Conservation (phyloP, 2,329 filamentous ascomycete genomes). For the Fusarium protoensiforme region DNA sequence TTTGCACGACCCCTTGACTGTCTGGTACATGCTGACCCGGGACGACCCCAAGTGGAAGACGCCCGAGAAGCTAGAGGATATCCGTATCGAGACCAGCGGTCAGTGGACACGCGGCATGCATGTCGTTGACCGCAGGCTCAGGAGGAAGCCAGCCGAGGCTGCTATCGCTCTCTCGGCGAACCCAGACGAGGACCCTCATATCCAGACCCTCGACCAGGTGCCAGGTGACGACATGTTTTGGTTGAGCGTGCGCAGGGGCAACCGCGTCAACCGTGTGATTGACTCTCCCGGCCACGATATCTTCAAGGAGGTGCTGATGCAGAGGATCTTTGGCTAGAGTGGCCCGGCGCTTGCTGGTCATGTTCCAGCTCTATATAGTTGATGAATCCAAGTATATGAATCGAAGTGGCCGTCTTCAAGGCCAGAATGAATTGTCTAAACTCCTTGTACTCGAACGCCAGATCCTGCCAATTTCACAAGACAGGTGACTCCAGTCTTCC, state of each 20-base stretch:
- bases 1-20: slow-evolving; percentile 81
- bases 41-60: slow-evolving; percentile 68
- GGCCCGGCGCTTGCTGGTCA: not conserved
- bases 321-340: slow-evolving; percentile 68
- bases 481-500: slow-evolving; percentile 16
- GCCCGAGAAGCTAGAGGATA: slow-evolving; percentile 75
- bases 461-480: slow-evolving; percentile 28
- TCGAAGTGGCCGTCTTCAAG: slow-evolving; percentile 26
- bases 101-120: slow-evolving; percentile 97
- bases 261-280: slow-evolving; percentile 81
- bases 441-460: slow-evolving; percentile 44
- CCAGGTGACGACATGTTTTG: slow-evolving; percentile 80
- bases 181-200: slow-evolving; percentile 52
- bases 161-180: slow-evolving; percentile 54
- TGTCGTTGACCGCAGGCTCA: slow-evolving; percentile 78
- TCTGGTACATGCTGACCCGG: slow-evolving; percentile 80
- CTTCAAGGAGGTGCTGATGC: slow-evolving; percentile 75
- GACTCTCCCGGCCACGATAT: slow-evolving; percentile 73
- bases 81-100: slow-evolving; percentile 87
- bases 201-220: slow-evolving; percentile 60
- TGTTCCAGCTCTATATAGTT: slow-evolving; percentile 30
- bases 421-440: slow-evolving; percentile 41
- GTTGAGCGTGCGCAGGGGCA: slow-evolving; percentile 79
- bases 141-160: slow-evolving; percentile 62
- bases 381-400: slow-evolving; percentile 19